Evolutionary conservation across 352 stramenopile species (phyloP).

Genomic region (Phytophthora sp.): DNA sequence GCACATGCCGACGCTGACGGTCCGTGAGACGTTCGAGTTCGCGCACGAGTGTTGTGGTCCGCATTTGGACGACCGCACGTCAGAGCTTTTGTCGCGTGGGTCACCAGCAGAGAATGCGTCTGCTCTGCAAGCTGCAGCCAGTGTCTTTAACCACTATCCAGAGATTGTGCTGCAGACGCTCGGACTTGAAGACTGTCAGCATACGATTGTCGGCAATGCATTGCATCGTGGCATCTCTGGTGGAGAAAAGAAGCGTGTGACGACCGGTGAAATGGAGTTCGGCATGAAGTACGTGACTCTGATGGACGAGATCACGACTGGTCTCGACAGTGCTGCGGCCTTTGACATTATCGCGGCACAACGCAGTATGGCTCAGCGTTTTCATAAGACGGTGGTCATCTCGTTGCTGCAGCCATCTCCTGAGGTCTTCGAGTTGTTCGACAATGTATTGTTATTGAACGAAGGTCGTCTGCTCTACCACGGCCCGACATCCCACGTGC

Average conservation of each 20-base stretch:
- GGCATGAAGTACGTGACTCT: conserved; percentile 61
- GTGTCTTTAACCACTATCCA: conserved; percentile 55
- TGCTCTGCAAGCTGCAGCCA: conserved; percentile 41
- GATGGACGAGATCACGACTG: conserved; percentile 27
- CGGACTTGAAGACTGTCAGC: conserved; percentile 11
- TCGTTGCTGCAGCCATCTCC: conserved; percentile 22
- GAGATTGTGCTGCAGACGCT: conserved; percentile 49
- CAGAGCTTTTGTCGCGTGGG: conserved; percentile 44
- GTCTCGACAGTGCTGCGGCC: conserved; percentile 21
- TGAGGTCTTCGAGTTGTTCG: conserved; percentile 20
- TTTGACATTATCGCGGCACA: conserved; percentile 23
- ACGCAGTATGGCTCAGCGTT: conserved; percentile 10
- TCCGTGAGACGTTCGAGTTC: conserved; percentile 21
- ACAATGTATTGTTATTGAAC: conserved; percentile 10
- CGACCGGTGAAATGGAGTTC: conserved; percentile 85
- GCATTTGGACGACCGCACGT: conserved; percentile 34
- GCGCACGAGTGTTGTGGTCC: conserved; percentile 30
- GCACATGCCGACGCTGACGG: conserved; percentile 16
- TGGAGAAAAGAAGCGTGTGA: conserved; percentile 87
- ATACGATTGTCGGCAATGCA: conserved; percentile 18
- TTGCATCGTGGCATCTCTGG: conserved; percentile 58
- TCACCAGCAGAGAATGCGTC: conserved; percentile 50
- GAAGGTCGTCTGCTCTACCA: conserved; percentile 14
- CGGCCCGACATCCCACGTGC: conserved; percentile 13
- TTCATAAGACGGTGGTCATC: conserved; percentile 21